A percentile compares a stretch with the other conserved stretches of the same genome.
phyloP scores from a whole-genome alignment of 2,329 filamentous ascomycete genomes.

The Pseudogymnoascus sp. region DNA sequence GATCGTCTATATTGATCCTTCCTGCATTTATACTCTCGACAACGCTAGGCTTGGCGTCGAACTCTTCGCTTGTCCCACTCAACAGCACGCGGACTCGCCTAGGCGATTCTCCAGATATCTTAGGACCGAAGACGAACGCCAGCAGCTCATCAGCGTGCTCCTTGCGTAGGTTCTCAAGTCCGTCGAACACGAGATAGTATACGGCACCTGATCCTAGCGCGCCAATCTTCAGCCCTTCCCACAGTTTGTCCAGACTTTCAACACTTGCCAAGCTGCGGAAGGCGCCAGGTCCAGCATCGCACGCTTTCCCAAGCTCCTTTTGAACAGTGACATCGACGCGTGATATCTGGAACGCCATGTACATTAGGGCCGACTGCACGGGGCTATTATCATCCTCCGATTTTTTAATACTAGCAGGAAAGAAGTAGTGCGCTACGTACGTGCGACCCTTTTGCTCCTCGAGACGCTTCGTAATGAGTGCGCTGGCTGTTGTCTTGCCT shows the following conservation, averaged over 20 bases:
- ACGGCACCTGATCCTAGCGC: not conserved
- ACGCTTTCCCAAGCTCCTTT: slow-evolving; percentile 21
- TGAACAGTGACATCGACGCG: slow-evolving; percentile 21
- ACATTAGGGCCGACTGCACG: slow-evolving; percentile 20
- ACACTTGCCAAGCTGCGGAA: slow-evolving; percentile 12
- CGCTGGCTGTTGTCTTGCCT: slow-evolving; percentile 20
- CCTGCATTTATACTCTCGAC: not conserved
- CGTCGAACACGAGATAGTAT: not conserved
- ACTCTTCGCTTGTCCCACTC: not conserved
- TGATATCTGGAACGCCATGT: slow-evolving; percentile 27
- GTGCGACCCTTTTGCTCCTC: slow-evolving; percentile 22
- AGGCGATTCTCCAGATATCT: not conserved
- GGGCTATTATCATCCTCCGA: slow-evolving; percentile 20
- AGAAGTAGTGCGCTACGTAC: slow-evolving; percentile 26
- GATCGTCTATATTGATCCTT: not conserved
- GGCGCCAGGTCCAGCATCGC: slow-evolving; percentile 13
- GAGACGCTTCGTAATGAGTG: slow-evolving; percentile 23
- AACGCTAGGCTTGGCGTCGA: not conserved
- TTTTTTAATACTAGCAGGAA: slow-evolving; percentile 20
- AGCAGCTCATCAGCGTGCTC: not conserved
- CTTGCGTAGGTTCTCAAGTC: not conserved
- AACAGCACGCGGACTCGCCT: not conserved
- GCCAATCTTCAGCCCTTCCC: not conserved
- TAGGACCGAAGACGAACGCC: not conserved
- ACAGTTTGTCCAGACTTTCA: not conserved